phyloP scores from a whole-genome alignment of 495 filamentous ascomycete genomes.

The Aspergillus mulundensis region DNA sequence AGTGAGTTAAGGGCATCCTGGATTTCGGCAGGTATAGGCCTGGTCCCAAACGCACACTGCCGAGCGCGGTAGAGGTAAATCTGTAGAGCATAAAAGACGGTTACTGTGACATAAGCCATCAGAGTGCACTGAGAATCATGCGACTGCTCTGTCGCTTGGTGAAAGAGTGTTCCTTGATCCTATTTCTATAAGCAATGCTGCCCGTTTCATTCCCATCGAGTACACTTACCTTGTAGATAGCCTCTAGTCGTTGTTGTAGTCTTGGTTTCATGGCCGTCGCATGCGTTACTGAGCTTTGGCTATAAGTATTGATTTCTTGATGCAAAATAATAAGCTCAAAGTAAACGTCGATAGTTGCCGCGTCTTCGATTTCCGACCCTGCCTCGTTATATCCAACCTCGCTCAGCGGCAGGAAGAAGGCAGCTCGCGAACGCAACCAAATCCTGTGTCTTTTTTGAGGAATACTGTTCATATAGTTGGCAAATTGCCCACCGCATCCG shows the following conservation, averaged over 20 bases:
- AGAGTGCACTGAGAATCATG: not conserved
- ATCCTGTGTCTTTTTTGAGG: not conserved
- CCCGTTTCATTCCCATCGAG: not conserved
- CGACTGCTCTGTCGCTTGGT: not conserved
- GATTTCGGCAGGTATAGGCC: not conserved
- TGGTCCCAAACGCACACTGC: conserved; percentile 3
- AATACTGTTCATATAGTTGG: conserved; percentile 1
- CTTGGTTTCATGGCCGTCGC: not conserved
- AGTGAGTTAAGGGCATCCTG: conserved; percentile 5
- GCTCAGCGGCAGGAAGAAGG: not conserved
- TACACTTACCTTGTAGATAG: not conserved
- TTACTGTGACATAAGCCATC: conserved; percentile 9
- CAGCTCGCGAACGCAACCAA: conserved; percentile 10
- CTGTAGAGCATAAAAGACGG: conserved; percentile 9
- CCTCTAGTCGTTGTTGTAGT: conserved; percentile 1
- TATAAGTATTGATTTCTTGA: conserved; percentile 12
- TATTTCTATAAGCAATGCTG: not conserved
- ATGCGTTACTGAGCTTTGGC: not conserved
- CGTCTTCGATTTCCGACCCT: conserved; percentile 3
- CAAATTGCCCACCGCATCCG: conserved; percentile 13
- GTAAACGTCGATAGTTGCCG: conserved; percentile 8
- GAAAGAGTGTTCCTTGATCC: conserved; percentile 3
- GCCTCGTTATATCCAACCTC: not conserved
- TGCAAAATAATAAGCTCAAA: conserved; percentile 14
- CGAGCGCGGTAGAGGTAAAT: conserved; percentile 14